Evolutionary conservation across 139 green algal genomes (phyloP).

Genomic region (Spirogloea muscicola): DNA sequence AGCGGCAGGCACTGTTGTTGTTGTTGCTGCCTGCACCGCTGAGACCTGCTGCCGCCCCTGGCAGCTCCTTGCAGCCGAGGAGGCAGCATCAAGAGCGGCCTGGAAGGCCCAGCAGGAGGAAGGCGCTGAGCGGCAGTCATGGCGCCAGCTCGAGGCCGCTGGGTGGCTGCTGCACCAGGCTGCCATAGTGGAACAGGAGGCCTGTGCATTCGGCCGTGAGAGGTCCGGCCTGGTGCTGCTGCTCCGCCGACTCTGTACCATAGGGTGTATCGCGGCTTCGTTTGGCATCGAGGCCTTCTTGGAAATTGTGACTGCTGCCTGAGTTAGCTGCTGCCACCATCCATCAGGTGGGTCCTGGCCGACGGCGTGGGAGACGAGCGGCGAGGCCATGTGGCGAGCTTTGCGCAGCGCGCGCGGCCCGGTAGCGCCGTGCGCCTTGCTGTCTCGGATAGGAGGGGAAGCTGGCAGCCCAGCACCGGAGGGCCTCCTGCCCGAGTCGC

Average conservation of each 20-base stretch:
- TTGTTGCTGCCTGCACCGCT: too few species aligned
- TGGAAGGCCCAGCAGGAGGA: neutral
- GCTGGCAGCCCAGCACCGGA: neutral
- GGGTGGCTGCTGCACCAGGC: constrained; percentile 24
- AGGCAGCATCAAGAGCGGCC: constrained; percentile 5
- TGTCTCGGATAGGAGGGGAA: neutral
- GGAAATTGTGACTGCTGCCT: too few species aligned
- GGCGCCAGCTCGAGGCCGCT: constrained; percentile 4
- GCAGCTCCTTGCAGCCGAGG: constrained; percentile 16
- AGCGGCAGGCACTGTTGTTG: too few species aligned
- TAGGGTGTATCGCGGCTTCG: too few species aligned
- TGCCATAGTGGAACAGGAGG: constrained; percentile 12
- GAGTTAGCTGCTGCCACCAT: too few species aligned
- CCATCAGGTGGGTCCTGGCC: constrained; percentile 27
- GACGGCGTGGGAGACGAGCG: neutral
- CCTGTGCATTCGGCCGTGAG: constrained; percentile 24
- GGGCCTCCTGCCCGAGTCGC: constrained; percentile 28
- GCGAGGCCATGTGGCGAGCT: constrained; percentile 7
- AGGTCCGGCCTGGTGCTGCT: too few species aligned
- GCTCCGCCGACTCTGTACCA: too few species aligned
- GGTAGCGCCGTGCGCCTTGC: constrained; percentile 24
- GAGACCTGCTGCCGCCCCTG: too few species aligned
- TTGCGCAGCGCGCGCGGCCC: constrained; percentile 27
- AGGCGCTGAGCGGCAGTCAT: constrained; percentile 1
- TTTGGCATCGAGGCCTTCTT: too few species aligned